Evolutionary conservation across 257 asterid species (phyloP), one percentile per base, ranked within the genome.

Genomic region (Coffea canephora): DNA sequence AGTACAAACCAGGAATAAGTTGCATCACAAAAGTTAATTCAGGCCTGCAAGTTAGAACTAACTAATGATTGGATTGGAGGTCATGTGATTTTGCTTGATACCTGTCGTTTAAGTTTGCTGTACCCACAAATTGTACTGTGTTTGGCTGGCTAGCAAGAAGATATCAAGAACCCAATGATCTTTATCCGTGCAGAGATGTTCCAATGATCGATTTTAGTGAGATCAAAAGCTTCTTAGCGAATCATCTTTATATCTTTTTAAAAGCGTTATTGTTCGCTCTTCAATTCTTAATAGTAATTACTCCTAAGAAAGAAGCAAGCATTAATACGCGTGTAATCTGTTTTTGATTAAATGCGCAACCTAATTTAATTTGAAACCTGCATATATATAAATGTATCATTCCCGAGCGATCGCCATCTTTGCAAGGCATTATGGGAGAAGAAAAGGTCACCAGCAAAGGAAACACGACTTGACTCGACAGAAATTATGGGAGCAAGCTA

Each of bases 401-500:
- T n/a, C 52, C 5, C 83, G 82, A 27, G 48, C 61, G 79, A 75
- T 83, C 85, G 45, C 81, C 45, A 73, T 80, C 85, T 27, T 1
- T 69, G 34, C 36, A 13, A 65, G 65, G 67, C 41, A 69, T 62
- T 46, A 23, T 78, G 1, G 1, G 27, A 18, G 43, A 55, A 11
- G 39, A 62, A 31, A 71, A 36, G 50, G 21, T 39, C 81, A 71
- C 25, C 57, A 67, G 48, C 77, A 69, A 81, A 69, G 67, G 18
- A 43, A 8, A n/a, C 73, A 49, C 36, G 77, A 76, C 39, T 69
- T 41, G 79, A 82, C 85, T 0, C 68, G 65, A n/a, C 66, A 82
- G 64, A 73, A 9, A 70, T 57, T 8, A 76, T 64, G 84, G 82
- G 88, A 88, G 87, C 93, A 84, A 80, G 85, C 71, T 82, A 84